Percentiles rank a stretch among this genome's conserved stretches.
phyloP scores from a whole-genome alignment of 1,284 basidiomycete genomes.

The Melampsora occidentalis region DNA sequence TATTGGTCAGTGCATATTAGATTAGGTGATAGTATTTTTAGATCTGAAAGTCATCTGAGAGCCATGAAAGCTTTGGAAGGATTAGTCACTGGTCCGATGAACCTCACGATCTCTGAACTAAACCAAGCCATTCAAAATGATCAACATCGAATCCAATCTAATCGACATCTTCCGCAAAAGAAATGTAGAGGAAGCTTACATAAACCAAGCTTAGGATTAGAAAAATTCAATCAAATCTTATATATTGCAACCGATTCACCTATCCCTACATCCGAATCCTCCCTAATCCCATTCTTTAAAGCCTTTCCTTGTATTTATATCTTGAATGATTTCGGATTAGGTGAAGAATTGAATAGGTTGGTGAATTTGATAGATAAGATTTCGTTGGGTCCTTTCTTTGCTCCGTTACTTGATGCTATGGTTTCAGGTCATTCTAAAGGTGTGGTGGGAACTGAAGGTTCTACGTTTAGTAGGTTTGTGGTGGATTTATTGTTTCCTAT shows the following conservation, averaged over 20 bases:
- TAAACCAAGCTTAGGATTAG: constrained; percentile 49
- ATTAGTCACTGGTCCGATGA: constrained; percentile 21
- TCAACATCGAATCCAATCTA: background rate
- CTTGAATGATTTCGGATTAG: constrained; percentile 61
- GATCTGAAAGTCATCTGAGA: constrained; percentile 15
- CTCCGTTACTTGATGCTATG: constrained; percentile 69
- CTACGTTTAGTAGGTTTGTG: constrained; percentile 68
- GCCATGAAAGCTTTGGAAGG: constrained; percentile 1
- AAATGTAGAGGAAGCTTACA: constrained; percentile 47
- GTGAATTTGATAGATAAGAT: constrained; percentile 62
- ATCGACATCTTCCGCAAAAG: background rate
- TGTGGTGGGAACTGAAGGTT: constrained; percentile 29
- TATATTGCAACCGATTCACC: constrained; percentile 69
- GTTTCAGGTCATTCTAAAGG: constrained; percentile 61
- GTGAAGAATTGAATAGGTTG: constrained; percentile 55
- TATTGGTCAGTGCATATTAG: constrained; percentile 27
- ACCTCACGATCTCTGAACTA: background rate
- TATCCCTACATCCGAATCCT: constrained; percentile 54
- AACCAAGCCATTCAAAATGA: constrained; percentile 12
- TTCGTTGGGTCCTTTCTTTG: constrained; percentile 59
- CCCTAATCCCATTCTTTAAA: constrained; percentile 59
- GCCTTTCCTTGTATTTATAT: constrained; percentile 71
- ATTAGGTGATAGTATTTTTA: constrained; percentile 36
- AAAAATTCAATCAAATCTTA: constrained; percentile 62
- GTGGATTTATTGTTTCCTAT: constrained; percentile 65